Conservation (phyloP, 208 protist genomes). For the Leishmania guyanensis region DNA sequence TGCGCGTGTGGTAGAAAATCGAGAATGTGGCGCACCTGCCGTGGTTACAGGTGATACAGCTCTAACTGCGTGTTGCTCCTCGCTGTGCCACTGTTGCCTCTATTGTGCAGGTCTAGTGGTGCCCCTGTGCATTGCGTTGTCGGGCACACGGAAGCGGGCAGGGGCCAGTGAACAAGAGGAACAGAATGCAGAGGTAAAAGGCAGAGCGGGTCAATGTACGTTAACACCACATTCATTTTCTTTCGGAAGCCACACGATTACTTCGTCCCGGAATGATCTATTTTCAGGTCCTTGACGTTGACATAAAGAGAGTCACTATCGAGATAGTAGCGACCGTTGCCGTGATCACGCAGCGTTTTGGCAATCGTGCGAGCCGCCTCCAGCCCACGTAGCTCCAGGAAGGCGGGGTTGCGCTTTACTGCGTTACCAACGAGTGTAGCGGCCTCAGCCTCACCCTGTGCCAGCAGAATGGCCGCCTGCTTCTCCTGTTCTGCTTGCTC, state of each 20-base stretch:
- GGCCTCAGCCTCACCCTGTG: constrained; percentile 93
- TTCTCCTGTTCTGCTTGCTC: constrained; percentile 96
- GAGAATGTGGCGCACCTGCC: neutral
- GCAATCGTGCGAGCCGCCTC: constrained; percentile 94
- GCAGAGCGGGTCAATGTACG: neutral
- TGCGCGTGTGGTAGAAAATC: neutral
- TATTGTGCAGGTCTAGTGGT: neutral
- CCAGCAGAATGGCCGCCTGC: constrained; percentile 91
- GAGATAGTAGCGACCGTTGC: constrained; percentile 75
- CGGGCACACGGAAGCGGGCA: neutral
- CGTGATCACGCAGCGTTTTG: constrained; percentile 72
- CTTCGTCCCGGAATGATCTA: constrained; percentile 29
- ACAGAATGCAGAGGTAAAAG: neutral
- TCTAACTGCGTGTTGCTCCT: neutral
- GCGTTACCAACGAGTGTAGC: constrained; percentile 91
- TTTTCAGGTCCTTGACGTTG: constrained; percentile 62
- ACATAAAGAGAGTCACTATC: constrained; percentile 84
- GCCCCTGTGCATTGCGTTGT: neutral
- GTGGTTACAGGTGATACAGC: neutral
- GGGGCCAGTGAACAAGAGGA: neutral
- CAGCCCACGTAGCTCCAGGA: constrained; percentile 93
- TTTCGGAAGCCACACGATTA: neutral
- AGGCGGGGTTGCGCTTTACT: constrained; percentile 87
- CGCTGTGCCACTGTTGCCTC: neutral
- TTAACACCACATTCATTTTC: neutral